Base-by-base conservation (phyloP, 192 early-diverging fungal species). In the Gorgonomyces haynaldii region DNA sequence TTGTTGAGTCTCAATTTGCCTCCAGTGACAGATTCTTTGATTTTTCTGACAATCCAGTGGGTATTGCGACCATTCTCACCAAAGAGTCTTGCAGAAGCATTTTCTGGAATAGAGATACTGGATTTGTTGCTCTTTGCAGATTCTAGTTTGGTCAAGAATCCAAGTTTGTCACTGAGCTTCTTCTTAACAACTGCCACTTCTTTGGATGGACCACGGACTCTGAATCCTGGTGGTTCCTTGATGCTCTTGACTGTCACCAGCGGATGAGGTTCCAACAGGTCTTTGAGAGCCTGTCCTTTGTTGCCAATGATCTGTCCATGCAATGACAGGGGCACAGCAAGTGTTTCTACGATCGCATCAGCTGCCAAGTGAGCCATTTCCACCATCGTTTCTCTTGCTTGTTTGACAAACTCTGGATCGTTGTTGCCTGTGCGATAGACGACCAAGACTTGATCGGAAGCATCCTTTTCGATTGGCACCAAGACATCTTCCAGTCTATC, bases 261-360 rank as follows among this genome's bases (percentile, higher is more conserved):
- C 4, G 50, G 53, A 45, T 68, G 66, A 2, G 74, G 65, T 1
- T 66, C 60, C 28, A 86, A 62, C 35, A 95, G 72, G 16, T 76
- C 75, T 45, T 82, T 84, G 50, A 91, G 65, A 12, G 78, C 82
- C 6, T 76, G 65, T 2, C 86, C 81, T 46, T 74, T 76, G 44
- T 79, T 53, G 1, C 90, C 90, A 70, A 82, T 82, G 39, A 98
- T 67, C 13, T 66, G 53, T 3, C 73, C 69, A 64, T 98, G 96
- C 53, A 80, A 84, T 55, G 74, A 74, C 25, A 69, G 55, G 34
- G 87, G 85, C 8, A 96, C 71, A 1, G 50, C 54, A 20, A 88
- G 53, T 1, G 61, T 55, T 24, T 65, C 62, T 22, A 76, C 78
- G 4, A 69, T 61, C 43, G 83, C 78, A 35, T 91, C 83, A 6